A percentile compares a stretch with the other conserved stretches of the same genome.
These are phyloP conservation scores for Fusarium sp. DNA, from an alignment of 2,329 filamentous ascomycete genomes.

Conservation along the genomic window DNA sequence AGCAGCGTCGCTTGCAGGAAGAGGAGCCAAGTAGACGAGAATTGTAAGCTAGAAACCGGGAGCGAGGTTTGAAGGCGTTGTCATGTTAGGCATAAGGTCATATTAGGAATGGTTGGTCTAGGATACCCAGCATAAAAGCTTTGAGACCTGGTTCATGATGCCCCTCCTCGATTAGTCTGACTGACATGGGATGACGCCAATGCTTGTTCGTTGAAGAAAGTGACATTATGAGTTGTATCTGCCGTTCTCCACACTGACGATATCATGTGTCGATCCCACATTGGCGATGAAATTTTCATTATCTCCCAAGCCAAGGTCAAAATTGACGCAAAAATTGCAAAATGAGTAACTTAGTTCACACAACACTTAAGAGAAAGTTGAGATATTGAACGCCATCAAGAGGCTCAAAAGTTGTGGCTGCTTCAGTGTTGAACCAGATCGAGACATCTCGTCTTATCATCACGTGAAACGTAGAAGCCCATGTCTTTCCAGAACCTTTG, in stretches of 20 bases:
- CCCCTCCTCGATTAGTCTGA: slow-evolving; percentile 28
- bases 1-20: slow-evolving; percentile 67
- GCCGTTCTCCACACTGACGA: slow-evolving; percentile 36
- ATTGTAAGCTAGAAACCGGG: slow-evolving; percentile 21
- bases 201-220: slow-evolving; percentile 32
- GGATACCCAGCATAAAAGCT: slow-evolving; percentile 40
- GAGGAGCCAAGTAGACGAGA: slow-evolving; percentile 65
- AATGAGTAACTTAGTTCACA: neutral
- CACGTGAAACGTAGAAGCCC: slow-evolving; percentile 40
- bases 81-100: slow-evolving; percentile 16
- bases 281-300: slow-evolving; percentile 28
- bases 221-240: slow-evolving; percentile 37
- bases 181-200: slow-evolving; percentile 30
- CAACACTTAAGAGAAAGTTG: neutral
- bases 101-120: slow-evolving; percentile 39
- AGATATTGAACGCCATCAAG: neutral
- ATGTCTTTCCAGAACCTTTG: neutral
- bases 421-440: slow-evolving; percentile 18
- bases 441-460: slow-evolving; percentile 47
- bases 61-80: slow-evolving; percentile 20
- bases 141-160: slow-evolving; percentile 26
- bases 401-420: slow-evolving; percentile 16
- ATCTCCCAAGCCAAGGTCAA: neutral
- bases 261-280: slow-evolving; percentile 26
- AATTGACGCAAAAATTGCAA: neutral